These are phyloP conservation scores for Parathielavia hyrcaniae DNA, from an alignment of 495 filamentous ascomycete genomes.

Conservation along the genomic window DNA sequence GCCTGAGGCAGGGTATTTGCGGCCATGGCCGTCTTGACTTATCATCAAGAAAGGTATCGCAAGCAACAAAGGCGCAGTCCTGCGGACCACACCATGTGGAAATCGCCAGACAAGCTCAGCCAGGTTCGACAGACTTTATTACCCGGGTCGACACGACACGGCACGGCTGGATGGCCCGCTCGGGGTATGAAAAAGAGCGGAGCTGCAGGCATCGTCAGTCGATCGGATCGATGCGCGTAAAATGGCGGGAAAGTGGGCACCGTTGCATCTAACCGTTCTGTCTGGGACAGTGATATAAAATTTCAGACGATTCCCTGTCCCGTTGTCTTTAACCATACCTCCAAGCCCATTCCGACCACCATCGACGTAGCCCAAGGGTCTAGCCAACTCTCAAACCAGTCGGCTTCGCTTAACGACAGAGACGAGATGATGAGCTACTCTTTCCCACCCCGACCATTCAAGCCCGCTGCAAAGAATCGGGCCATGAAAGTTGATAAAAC, in stretches of 20 bases:
- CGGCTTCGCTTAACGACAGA: conserved; percentile 18
- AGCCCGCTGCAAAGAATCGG: background rate
- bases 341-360: conserved; percentile 12
- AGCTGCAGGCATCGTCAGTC: conserved; percentile 8
- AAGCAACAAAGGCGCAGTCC: background rate
- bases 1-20: background rate
- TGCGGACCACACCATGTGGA: conserved; percentile 17
- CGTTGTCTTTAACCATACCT: conserved; percentile 8
- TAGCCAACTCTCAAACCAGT: conserved; percentile 12
- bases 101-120: conserved; percentile 18
- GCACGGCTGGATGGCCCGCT: conserved; percentile 20
- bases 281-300: conserved; percentile 26
- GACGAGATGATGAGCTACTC: conserved; percentile 12
- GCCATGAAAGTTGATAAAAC: background rate
- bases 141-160: conserved; percentile 23
- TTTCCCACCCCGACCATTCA: background rate
- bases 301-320: conserved; percentile 9
- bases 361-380: conserved; percentile 12
- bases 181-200: background rate
- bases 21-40: background rate
- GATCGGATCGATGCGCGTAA: conserved; percentile 7
- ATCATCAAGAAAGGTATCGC: background rate
- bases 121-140: conserved; percentile 27
- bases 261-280: conserved; percentile 29
- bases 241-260: conserved; percentile 20